A percentile compares a stretch with the other conserved stretches of the same genome.
Evolutionary conservation across 257 asterid genomes (phyloP).

Genomic region (Paulownia fortunei): DNA sequence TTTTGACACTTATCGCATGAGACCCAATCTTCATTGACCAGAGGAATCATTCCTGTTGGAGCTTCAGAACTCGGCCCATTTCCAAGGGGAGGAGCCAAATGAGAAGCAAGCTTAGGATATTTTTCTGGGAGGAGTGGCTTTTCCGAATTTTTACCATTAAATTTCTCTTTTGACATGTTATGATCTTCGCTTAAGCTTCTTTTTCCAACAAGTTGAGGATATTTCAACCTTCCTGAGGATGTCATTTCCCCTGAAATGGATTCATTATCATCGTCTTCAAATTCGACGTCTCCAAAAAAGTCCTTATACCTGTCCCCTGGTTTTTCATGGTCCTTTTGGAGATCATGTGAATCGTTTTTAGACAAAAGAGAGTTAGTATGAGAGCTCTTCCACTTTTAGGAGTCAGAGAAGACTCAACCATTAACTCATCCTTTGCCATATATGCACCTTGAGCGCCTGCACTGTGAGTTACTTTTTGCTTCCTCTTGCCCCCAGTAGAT

Average conservation of each 20-base stretch:
- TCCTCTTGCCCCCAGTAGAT: constrained; percentile 55
- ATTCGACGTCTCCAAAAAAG: constrained; percentile 78
- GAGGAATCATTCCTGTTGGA: constrained; percentile 60
- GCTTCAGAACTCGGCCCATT: constrained; percentile 58
- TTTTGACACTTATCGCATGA: constrained; percentile 77
- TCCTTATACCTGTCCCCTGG: constrained; percentile 69
- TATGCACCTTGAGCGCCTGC: constrained; percentile 45
- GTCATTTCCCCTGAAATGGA: constrained; percentile 62
- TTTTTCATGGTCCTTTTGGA: constrained; percentile 57
- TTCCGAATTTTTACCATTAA: constrained; percentile 44
- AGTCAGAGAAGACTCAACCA: constrained; percentile 50
- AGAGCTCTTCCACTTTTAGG: constrained; percentile 55
- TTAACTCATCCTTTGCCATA: constrained; percentile 46
- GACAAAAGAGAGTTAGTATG: constrained; percentile 36
- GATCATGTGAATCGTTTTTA: constrained; percentile 56
- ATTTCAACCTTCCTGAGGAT: constrained; percentile 49
- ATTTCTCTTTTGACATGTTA: constrained; percentile 51
- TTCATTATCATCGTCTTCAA: constrained; percentile 70
- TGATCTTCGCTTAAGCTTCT: constrained; percentile 42
- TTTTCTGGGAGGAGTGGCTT: constrained; percentile 45
- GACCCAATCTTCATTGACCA: constrained; percentile 91
- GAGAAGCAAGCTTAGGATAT: constrained; percentile 47
- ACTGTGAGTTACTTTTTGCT: constrained; percentile 50
- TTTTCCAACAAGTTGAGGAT: constrained; percentile 51
- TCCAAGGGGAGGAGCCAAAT: constrained; percentile 46